phyloP scores from a whole-genome alignment of 2,329 filamentous ascomycete species.

The Talaromyces islandicus region DNA sequence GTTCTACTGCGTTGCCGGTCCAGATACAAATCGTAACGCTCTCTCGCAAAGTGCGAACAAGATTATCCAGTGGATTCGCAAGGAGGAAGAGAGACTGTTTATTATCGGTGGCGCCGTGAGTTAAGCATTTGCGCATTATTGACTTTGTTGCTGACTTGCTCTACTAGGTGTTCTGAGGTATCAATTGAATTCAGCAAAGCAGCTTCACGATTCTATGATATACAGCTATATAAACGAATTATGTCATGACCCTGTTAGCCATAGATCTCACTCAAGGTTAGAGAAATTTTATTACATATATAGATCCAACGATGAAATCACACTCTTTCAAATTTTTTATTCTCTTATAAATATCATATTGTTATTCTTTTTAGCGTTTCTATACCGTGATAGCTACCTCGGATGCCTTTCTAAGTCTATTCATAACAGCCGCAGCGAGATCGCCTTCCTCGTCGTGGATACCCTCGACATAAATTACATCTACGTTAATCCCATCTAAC shows the following conservation, averaged over 20 bases:
- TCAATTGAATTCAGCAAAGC: background rate
- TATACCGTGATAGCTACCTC: constrained; percentile 46
- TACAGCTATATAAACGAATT: background rate
- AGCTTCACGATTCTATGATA: background rate
- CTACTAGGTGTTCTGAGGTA: background rate
- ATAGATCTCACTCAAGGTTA: background rate
- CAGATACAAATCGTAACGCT: constrained; percentile 54
- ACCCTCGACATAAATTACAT: constrained; percentile 86
- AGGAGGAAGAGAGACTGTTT: constrained; percentile 89
- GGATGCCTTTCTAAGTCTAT: constrained; percentile 72
- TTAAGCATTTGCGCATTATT: background rate
- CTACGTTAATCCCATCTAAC: constrained; percentile 71
- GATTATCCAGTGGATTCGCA: constrained; percentile 83
- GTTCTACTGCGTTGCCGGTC: constrained; percentile 88
- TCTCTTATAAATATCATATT: background rate
- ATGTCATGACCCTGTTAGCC: background rate
- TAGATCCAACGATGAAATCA: background rate
- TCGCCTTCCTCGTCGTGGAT: constrained; percentile 66
- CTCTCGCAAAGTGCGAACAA: constrained; percentile 82
- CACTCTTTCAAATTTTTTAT: background rate
- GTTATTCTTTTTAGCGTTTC: constrained; percentile 13
- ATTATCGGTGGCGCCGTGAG: constrained; percentile 92
- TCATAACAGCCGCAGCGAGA: constrained; percentile 82
- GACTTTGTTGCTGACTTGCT: background rate
- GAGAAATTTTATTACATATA: background rate